Conservation (phyloP, 2,329 filamentous ascomycete genomes). For the Colletotrichum spinosum region DNA sequence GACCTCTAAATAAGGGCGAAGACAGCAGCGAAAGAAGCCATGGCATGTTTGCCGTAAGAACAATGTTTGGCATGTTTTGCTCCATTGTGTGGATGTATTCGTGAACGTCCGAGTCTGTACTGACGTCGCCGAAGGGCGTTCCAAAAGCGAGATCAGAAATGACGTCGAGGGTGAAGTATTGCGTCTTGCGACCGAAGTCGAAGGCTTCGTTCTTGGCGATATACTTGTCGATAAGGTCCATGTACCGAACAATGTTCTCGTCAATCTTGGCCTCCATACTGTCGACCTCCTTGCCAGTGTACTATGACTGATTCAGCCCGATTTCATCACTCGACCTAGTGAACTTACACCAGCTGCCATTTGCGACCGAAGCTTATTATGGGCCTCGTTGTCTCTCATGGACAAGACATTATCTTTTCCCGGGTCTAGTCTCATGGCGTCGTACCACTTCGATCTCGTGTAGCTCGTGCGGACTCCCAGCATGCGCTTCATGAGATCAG, state of each 20-base stretch:
- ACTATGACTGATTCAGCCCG: conserved; percentile 41
- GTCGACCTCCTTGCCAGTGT: conserved; percentile 65
- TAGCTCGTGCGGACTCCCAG: conserved; percentile 51
- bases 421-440: conserved; percentile 62
- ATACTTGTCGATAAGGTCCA: conserved; percentile 58
- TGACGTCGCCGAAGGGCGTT: conserved; percentile 58
- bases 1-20: conserved; percentile 52
- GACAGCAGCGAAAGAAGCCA: conserved; percentile 54
- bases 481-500: conserved; percentile 51
- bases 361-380: conserved; percentile 56
- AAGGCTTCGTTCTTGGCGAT: conserved; percentile 53
- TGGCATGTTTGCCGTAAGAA: conserved; percentile 56
- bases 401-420: conserved; percentile 66
- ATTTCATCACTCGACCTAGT: not conserved
- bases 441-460: conserved; percentile 56
- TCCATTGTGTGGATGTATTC: conserved; percentile 59
- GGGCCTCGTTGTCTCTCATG: conserved; percentile 58
- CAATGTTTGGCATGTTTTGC: conserved; percentile 57
- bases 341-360: conserved; percentile 60
- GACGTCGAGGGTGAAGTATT: conserved; percentile 66
- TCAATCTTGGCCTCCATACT: conserved; percentile 62
- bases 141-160: conserved; percentile 65
- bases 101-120: conserved; percentile 58
- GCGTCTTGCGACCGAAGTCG: conserved; percentile 59
- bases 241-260: conserved; percentile 55